Percentiles rank a stretch among this genome's conserved stretches.
phyloP scores from a whole-genome alignment of 371 early-diverging fungal genomes.

The Apophysomyces elegans region DNA sequence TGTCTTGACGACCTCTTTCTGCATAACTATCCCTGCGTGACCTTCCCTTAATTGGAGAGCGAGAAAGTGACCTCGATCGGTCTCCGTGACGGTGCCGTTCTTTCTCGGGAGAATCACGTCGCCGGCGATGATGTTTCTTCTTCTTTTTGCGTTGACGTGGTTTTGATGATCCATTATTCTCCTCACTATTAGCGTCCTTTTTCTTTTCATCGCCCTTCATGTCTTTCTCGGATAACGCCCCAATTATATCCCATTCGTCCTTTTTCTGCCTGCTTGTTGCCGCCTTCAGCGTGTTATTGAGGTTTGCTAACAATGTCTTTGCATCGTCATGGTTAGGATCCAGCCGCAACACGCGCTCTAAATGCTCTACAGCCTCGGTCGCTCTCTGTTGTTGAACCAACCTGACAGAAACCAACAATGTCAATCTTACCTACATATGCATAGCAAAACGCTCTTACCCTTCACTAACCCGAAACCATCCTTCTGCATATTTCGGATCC shows the following conservation, averaged over 20 bases:
- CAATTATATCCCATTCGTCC: slow-evolving; percentile 35
- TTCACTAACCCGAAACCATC: slow-evolving; percentile 51
- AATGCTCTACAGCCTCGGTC: slow-evolving; percentile 34
- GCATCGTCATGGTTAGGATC: slow-evolving; percentile 41
- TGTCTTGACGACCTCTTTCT: slow-evolving; percentile 2
- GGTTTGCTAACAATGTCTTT: slow-evolving; percentile 31
- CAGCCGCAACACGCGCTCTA: slow-evolving; percentile 39
- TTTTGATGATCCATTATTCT: slow-evolving; percentile 5
- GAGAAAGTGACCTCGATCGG: slow-evolving; percentile 15
- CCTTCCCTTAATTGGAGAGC: slow-evolving; percentile 9
- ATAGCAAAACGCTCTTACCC: slow-evolving; percentile 25
- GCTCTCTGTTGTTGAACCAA: slow-evolving; percentile 35
- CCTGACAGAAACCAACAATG: slow-evolving; percentile 17
- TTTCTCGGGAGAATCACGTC: slow-evolving; percentile 1
- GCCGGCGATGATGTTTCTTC: slow-evolving; percentile 8
- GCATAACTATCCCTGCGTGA: neutral
- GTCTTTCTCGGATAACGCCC: slow-evolving; percentile 15
- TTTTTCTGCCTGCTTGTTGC: slow-evolving; percentile 7
- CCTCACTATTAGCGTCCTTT: neutral
- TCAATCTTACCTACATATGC: neutral
- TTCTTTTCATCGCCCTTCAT: slow-evolving; percentile 5
- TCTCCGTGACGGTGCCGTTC: neutral
- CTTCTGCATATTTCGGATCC: slow-evolving; percentile 58
- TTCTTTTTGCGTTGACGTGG: slow-evolving; percentile 10
- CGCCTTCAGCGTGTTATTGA: slow-evolving; percentile 29